Percentiles rank a stretch among this genome's conserved stretches.
phyloP scores from a whole-genome alignment of 139 green algal species.

The Closterium sp. region DNA sequence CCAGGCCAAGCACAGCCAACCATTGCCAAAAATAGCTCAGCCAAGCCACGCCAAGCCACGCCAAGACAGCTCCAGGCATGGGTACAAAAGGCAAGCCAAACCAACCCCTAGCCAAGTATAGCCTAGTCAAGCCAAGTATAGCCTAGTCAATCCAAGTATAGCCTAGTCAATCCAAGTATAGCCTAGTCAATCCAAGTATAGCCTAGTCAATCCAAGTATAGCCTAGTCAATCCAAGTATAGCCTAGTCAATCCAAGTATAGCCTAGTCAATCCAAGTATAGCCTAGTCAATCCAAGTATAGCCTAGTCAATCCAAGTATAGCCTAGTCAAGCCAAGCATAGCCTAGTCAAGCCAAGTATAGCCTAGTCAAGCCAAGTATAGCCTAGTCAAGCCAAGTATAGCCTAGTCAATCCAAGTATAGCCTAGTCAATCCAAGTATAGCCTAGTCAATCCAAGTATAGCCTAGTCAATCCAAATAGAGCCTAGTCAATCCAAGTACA shows the following conservation, averaged over 20 bases:
- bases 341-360: background rate
- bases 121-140: conserved; percentile 34
- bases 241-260: background rate
- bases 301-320: background rate
- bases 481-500: too few species aligned
- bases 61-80: too few species aligned
- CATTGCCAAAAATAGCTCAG: too few species aligned
- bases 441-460: background rate
- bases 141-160: too few species aligned
- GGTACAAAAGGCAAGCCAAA: conserved; percentile 19
- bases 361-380: conserved; percentile 16
- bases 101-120: too few species aligned
- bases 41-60: too few species aligned
- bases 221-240: background rate
- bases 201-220: background rate
- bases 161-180: too few species aligned
- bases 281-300: background rate
- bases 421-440: background rate
- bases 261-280: background rate
- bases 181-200: background rate
- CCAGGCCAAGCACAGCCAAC: too few species aligned
- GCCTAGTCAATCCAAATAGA: too few species aligned
- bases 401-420: background rate
- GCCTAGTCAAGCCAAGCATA: too few species aligned
- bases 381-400: background rate